Evolutionary conservation across 2,329 filamentous ascomycete species (phyloP).

Genomic region (Microcyclospora tardicrescens): DNA sequence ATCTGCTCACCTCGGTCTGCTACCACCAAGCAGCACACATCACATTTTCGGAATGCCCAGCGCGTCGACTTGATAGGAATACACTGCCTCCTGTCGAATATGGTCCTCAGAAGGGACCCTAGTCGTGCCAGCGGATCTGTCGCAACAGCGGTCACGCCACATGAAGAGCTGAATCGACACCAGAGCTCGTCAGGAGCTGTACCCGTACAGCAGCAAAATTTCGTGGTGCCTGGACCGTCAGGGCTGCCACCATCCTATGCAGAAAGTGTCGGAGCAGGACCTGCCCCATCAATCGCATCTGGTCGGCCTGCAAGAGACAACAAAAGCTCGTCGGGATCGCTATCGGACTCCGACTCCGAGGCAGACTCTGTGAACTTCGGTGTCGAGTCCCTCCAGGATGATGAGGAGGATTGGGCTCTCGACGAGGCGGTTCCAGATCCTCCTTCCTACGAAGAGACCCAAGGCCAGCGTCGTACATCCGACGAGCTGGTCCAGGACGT

Average conservation of each 20-base stretch:
- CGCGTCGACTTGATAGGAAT: too few relatives aligned
- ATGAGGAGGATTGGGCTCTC: slow-evolving; percentile 20
- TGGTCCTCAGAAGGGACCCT: too few relatives aligned
- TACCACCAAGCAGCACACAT: too few relatives aligned
- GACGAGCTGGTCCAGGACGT: slow-evolving; percentile 16
- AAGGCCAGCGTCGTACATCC: slow-evolving; percentile 6
- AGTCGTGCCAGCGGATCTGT: too few relatives aligned
- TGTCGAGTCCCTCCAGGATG: slow-evolving; percentile 13
- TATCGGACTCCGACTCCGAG: slow-evolving; percentile 6
- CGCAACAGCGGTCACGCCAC: too few relatives aligned
- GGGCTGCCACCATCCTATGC: slow-evolving; percentile 7
- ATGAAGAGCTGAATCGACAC: too few relatives aligned
- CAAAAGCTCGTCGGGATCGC: slow-evolving; percentile 2
- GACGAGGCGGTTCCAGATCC: slow-evolving; percentile 17
- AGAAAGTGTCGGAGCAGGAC: slow-evolving; percentile 1
- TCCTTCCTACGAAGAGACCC: slow-evolving; percentile 18
- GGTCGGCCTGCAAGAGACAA: slow-evolving; percentile 6
- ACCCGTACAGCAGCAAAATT: too few relatives aligned
- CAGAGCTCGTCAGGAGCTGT: too few relatives aligned
- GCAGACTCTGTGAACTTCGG: slow-evolving; percentile 5
- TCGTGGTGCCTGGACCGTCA: background rate
- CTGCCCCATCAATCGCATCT: slow-evolving; percentile 4
- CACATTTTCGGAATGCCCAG: too few relatives aligned
- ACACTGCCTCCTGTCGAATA: too few relatives aligned
- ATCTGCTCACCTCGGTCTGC: too few relatives aligned